Conservation (phyloP, 2,329 filamentous ascomycete genomes). For the Hirsutella thompsonii region DNA sequence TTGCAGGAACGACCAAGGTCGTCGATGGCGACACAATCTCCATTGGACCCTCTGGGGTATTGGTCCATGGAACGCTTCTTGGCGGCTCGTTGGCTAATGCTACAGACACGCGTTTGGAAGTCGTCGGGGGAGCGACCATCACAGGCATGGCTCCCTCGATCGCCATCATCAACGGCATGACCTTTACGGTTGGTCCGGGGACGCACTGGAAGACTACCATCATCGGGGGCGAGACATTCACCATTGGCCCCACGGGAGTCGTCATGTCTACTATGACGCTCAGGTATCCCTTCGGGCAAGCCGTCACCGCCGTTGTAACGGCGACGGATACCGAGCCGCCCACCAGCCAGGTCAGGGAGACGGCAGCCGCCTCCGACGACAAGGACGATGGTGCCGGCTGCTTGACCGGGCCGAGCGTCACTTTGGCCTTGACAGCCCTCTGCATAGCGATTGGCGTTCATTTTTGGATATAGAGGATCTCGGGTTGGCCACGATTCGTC, state of each 20-base stretch:
- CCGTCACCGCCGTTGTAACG: slow-evolving; percentile 26
- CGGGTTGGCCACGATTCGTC: too few species aligned
- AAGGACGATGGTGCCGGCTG: slow-evolving; percentile 8
- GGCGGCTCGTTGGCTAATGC: slow-evolving; percentile 25
- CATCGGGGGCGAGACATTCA: slow-evolving; percentile 36
- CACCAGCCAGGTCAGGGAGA: slow-evolving; percentile 12
- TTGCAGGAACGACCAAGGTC: slow-evolving; percentile 20
- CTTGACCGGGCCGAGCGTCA: slow-evolving; percentile 5
- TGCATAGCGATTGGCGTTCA: slow-evolving; percentile 29
- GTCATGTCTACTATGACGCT: slow-evolving; percentile 31
- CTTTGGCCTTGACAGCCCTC: slow-evolving; percentile 9
- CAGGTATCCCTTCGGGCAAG: slow-evolving; percentile 30
- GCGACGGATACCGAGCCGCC: slow-evolving; percentile 12
- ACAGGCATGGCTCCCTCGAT: slow-evolving; percentile 34
- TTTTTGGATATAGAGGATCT: slow-evolving; percentile 18
- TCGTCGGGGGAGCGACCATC: slow-evolving; percentile 39
- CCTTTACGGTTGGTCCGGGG: slow-evolving; percentile 36
- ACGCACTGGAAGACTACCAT: slow-evolving; percentile 29
- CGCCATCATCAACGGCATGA: slow-evolving; percentile 35
- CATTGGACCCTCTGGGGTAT: slow-evolving; percentile 32
- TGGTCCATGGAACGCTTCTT: slow-evolving; percentile 25
- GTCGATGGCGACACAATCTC: slow-evolving; percentile 38
- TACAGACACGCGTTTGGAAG: slow-evolving; percentile 26
- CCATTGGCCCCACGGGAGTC: slow-evolving; percentile 34
- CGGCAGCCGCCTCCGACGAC: slow-evolving; percentile 4